Evolutionary conservation across 768 basidiomycete genomes (phyloP).

Genomic region (Rhizopogon sp.): DNA sequence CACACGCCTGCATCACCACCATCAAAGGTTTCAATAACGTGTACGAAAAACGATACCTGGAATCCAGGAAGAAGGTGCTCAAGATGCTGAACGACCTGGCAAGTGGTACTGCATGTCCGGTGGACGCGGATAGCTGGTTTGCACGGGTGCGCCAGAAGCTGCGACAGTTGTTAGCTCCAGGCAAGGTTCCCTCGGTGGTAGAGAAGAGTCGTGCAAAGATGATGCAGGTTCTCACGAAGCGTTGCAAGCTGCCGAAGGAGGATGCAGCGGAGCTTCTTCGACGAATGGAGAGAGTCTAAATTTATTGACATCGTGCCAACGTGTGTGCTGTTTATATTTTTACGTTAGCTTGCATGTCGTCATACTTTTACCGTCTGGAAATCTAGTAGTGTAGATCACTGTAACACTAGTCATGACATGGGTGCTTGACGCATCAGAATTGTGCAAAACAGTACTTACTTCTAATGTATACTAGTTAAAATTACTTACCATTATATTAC

Average conservation of each 20-base stretch:
- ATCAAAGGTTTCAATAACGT: conserved; percentile 5
- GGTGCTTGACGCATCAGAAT: no score
- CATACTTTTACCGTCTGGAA: no score
- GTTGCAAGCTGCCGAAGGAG: conserved; percentile 18
- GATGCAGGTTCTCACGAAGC: conserved; percentile 15
- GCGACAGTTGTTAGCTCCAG: background rate
- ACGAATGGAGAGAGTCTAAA: conserved; percentile 5
- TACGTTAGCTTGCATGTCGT: no score
- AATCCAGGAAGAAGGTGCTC: conserved; percentile 17
- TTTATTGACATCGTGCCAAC: no score
- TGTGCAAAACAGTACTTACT: no score
- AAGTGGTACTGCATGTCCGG: background rate
- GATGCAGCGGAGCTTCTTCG: conserved; percentile 17
- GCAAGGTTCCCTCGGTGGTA: background rate
- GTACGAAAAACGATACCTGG: conserved; percentile 7
- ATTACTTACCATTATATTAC: no score
- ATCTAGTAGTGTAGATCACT: no score
- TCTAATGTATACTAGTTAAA: background rate
- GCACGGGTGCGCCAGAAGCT: background rate
- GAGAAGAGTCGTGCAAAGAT: background rate
- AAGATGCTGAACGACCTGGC: conserved; percentile 11
- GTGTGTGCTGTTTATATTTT: no score
- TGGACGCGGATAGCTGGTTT: background rate
- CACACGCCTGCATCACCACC: conserved; percentile 28
- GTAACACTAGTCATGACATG: no score